Evolutionary conservation across 805 yeast genomes (phyloP).

Genomic region (Candida ulmi): DNA sequence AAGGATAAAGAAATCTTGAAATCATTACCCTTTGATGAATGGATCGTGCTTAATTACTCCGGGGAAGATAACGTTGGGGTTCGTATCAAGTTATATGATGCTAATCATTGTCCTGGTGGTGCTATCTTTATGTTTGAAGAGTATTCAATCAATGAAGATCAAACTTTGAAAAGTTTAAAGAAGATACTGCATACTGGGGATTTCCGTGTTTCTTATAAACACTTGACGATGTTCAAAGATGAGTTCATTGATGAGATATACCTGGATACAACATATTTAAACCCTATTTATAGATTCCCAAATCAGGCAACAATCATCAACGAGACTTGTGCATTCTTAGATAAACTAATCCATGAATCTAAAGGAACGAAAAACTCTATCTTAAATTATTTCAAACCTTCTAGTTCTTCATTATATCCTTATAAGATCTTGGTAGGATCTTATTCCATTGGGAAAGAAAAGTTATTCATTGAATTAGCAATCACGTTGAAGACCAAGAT

Average conservation of each 20-base stretch:
- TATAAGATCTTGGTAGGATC: conserved; percentile 58
- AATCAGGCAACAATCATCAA: conserved; percentile 64
- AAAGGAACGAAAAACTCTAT: conserved; percentile 22
- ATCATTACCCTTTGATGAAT: conserved; percentile 36
- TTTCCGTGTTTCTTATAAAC: conserved; percentile 61
- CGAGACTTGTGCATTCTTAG: conserved; percentile 49
- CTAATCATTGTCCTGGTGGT: conserved; percentile 98
- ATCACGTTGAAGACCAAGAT: conserved; percentile 46
- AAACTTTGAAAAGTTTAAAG: conserved; percentile 4
- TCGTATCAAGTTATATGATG: conserved; percentile 63
- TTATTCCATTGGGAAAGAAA: conserved; percentile 90
- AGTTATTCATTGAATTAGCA: conserved; percentile 66
- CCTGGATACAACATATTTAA: conserved; percentile 86
- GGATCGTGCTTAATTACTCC: conserved; percentile 2
- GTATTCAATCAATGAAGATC: conserved; percentile 21
- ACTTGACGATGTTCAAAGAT: conserved; percentile 21
- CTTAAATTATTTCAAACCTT: conserved; percentile 28
- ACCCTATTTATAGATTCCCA: conserved; percentile 73
- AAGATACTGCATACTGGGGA: conserved; percentile 85
- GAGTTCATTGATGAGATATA: conserved; percentile 54
- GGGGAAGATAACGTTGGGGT: conserved; percentile 27
- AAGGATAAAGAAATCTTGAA: conserved; percentile 34
- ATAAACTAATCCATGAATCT: conserved; percentile 29
- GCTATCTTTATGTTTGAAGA: conserved; percentile 68
- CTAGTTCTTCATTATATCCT: conserved; percentile 26